Evolutionary conservation across 2,329 filamentous ascomycete species (phyloP), one percentile per base, ranked within the genome.

Genomic region (Paecilomyces dactylethromorphus): DNA sequence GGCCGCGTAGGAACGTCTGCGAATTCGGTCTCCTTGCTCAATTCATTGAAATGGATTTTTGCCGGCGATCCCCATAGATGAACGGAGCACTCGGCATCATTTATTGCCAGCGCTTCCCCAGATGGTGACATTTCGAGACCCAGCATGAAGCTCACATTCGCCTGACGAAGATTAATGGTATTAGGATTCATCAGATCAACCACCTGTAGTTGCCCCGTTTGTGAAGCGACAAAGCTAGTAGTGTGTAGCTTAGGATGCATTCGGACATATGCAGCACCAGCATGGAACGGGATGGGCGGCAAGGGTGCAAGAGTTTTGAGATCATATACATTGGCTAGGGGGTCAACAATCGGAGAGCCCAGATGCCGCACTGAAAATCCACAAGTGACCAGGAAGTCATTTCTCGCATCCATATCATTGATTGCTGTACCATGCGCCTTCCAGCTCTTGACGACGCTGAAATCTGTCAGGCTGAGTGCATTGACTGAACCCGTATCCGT

Each of bases 171-270:
- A 65, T 89, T 92, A 69, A 91, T 91, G 21, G 90, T 88, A 69
- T 95, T 92, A 0, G 91, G 90, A 62, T 96, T 96, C 85, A 95
- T 91, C 4, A 99, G 83, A 73, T 99, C 94, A 55, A 97, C 91
- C 13, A 97, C 89, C 71, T 99, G 93, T 73, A 99, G 89, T 73
- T 97, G 92, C 1, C 95, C 94, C 51, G 86, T 89, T 68, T 95
- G 91, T 2, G 93, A 96, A 29, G 92, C 87, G 55, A 99, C 91
- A 61, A 99, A 92, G 67, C 91, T 93, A 0, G 95, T 97, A 0
- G 94, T 97, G 21, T 92, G 88, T 84, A 99, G 90, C 67, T 92
- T 88, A 1, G 95, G 94, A 72, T 99, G 94, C 89, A 99, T 94
- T 59, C 94, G 87, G 50, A 97, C 92, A 77, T 92, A 96, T 35